Base-by-base conservation (phyloP, 1,284 basidiomycete species). In the Peniophora sp. region DNA sequence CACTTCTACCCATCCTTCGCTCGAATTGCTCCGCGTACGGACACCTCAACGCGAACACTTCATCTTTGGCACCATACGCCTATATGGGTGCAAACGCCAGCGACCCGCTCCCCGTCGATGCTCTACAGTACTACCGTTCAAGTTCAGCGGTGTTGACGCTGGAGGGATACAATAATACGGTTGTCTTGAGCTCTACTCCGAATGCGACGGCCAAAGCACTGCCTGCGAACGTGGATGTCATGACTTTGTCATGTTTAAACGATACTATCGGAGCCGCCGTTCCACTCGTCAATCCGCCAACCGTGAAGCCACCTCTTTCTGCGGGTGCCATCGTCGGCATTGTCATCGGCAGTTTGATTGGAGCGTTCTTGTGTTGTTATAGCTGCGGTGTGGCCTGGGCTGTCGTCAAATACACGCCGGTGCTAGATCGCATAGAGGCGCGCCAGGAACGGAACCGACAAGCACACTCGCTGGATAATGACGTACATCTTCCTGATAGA, bases 121-220 rank as follows among this genome's bases (percentile, higher is more conserved):
- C 69, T 0, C 58, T 83, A 1, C 75, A 83, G 57, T 83, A 81
- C 61, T 84, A 78, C 60, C 75, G 81, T 35, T 75, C 78, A 22
- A 79, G 77, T 58, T 74, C 69, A 47, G 72, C 77, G 24, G 74
- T 69, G 3, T 66, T 83, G 18, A 72, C 73, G 9, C 65, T 86
- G n/a, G 78, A 83, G 53, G 81, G 81, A 2, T 88, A 85, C 62
- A 84, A 86, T 57, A 74, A 83, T 55, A 76, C 79, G 0, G 67
- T 69, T 47, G 67, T 68, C 14, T 63, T 78, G 23, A 58, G 54
- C 32, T 56, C 62, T 10, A 69, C 73, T 24, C 64, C 69, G 24
- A 55, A 48, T 32, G 46, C 59, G 9, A 69, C 65, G 24, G 68
- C 70, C 1, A 64, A 76, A 0, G 70, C 74, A 3, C 58, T 84